Evolutionary conservation across 1,284 basidiomycete genomes (phyloP).

Genomic region (Cryptococcus sp.): DNA sequence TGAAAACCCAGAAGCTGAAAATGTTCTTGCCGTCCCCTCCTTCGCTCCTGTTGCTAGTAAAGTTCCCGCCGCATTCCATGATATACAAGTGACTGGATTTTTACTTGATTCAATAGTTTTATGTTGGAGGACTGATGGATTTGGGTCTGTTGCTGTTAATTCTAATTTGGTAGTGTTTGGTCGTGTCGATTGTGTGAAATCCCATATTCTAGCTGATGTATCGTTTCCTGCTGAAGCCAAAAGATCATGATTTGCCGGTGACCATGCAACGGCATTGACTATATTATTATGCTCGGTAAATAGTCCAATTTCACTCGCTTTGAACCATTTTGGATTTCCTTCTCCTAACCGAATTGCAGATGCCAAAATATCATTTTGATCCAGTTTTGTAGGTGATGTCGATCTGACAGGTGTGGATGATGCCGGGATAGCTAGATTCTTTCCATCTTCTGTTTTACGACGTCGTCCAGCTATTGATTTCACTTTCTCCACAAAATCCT

Average conservation of each 20-base stretch:
- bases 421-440: neutral
- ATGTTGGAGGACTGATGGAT: constrained; percentile 23
- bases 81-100: constrained; percentile 32
- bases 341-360: neutral
- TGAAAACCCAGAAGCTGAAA: constrained; percentile 38
- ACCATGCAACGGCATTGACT: constrained; percentile 37
- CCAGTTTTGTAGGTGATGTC: neutral
- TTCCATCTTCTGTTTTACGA: constrained; percentile 4
- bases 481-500: neutral
- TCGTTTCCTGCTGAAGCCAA: constrained; percentile 34
- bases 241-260: constrained; percentile 35
- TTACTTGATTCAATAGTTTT: constrained; percentile 36
- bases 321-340: constrained; percentile 11
- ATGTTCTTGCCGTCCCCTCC: constrained; percentile 40
- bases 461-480: neutral
- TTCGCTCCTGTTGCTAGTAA: constrained; percentile 35
- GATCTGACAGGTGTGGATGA: neutral
- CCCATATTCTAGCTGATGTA: constrained; percentile 38
- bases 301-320: constrained; percentile 10
- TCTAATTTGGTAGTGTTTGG: neutral
- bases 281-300: constrained; percentile 37
- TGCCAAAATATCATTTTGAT: neutral
- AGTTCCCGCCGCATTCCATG: constrained; percentile 43
- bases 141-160: constrained; percentile 10
- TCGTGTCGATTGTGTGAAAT: constrained; percentile 17